phyloP scores from a whole-genome alignment of 176 grass and related monocot genomes.

The Oryza officinalis region DNA sequence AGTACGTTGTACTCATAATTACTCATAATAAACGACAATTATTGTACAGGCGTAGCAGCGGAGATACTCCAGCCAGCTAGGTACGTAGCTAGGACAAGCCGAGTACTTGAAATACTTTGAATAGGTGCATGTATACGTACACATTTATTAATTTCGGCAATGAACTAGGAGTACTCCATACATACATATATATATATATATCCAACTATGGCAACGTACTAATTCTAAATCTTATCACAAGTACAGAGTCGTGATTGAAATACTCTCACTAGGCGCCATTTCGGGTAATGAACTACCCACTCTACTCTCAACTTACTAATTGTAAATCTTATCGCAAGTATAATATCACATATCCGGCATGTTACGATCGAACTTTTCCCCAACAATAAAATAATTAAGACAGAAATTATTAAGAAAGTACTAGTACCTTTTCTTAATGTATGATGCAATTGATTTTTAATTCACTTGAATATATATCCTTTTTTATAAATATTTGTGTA shows the following conservation, averaged over 20 bases:
- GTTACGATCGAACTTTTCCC: not conserved
- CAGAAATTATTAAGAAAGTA: not conserved
- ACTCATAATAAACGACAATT: not conserved
- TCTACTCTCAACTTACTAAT: not conserved
- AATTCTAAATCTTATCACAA: not conserved
- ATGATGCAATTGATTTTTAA: too few relatives aligned
- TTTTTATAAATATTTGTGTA: too few relatives aligned
- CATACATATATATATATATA: too few relatives aligned
- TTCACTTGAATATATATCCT: too few relatives aligned
- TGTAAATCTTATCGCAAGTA: not conserved
- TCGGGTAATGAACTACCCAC: not conserved
- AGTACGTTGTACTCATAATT: not conserved
- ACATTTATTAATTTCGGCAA: too few relatives aligned
- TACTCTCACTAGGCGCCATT: not conserved
- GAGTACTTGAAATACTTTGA: too few relatives aligned
- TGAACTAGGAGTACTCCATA: too few relatives aligned
- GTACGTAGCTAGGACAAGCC: too few relatives aligned
- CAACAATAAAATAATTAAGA: constrained; percentile 19
- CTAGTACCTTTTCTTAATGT: too few relatives aligned
- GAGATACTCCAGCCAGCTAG: not conserved
- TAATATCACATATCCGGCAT: not conserved
- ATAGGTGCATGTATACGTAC: too few relatives aligned
- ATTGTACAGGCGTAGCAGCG: not conserved
- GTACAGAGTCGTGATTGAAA: not conserved
- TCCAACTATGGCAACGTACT: not conserved